Evolutionary conservation across 345 rosid genomes (phyloP).

Genomic region (Mercurialis annua): DNA sequence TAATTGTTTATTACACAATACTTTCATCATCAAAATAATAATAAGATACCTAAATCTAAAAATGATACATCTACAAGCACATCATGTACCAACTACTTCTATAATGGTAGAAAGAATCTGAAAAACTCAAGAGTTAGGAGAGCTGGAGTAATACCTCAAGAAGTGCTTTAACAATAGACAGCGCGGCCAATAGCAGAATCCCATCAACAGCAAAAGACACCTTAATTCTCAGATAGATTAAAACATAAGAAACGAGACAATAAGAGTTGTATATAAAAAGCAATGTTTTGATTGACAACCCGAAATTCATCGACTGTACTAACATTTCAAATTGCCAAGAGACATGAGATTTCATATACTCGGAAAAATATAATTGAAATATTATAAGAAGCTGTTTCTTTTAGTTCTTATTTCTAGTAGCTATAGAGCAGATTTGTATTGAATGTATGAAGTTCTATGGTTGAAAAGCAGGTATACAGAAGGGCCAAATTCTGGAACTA

Average conservation of each 20-base stretch:
- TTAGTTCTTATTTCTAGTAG: not conserved
- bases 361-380: not conserved
- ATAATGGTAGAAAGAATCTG: not conserved
- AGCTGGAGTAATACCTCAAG: slow-evolving; percentile 51
- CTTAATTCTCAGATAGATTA: slow-evolving; percentile 26
- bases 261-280: slow-evolving; percentile 1
- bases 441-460: too few species aligned
- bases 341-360: not conserved
- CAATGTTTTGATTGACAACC: not conserved
- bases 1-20: too few species aligned
- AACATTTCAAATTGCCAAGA: not conserved
- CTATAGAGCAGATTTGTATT: not conserved
- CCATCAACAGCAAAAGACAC: slow-evolving; percentile 88
- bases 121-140: not conserved
- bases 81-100: not conserved
- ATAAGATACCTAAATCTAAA: not conserved
- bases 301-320: not conserved
- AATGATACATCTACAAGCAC: not conserved
- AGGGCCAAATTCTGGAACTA: not conserved
- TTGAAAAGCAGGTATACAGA: not conserved
- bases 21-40: not conserved
- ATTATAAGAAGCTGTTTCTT: not conserved
- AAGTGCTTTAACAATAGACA: slow-evolving; percentile 64
- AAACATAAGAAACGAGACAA: not conserved
- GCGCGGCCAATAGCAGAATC: slow-evolving; percentile 57